A percentile compares a stretch with the other conserved stretches of the same genome.
These are phyloP conservation scores for Purshia tridentata DNA, from an alignment of 306 rosid species.

Conservation along the genomic window DNA sequence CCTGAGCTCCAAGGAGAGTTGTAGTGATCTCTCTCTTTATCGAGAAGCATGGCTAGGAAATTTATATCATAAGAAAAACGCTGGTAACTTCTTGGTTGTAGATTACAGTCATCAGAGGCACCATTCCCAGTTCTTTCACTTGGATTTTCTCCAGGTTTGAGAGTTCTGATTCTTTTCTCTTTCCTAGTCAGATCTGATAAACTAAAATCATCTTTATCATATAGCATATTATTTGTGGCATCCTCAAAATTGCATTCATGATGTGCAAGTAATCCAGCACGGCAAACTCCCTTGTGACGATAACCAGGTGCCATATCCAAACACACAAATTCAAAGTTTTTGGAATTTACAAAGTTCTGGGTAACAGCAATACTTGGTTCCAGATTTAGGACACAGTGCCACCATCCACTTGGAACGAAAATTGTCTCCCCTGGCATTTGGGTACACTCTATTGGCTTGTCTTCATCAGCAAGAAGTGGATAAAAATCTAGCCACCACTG, in stretches of 20 bases:
- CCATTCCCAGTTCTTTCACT: slow-evolving; percentile 29
- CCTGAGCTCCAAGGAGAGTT: slow-evolving; percentile 84
- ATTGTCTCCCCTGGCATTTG: slow-evolving; percentile 97
- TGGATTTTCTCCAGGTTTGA: slow-evolving; percentile 48
- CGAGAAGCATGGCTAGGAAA: slow-evolving; percentile 75
- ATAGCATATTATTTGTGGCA: slow-evolving; percentile 32
- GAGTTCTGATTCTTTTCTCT: slow-evolving; percentile 64
- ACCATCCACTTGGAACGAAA: slow-evolving; percentile 98
- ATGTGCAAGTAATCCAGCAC: slow-evolving; percentile 91
- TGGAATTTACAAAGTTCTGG: slow-evolving; percentile 83
- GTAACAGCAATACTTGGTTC: slow-evolving; percentile 94
- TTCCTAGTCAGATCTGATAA: slow-evolving; percentile 56
- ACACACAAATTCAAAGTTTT: slow-evolving; percentile 89
- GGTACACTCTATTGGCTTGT: slow-evolving; percentile 95
- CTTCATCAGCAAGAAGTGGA: slow-evolving; percentile 98
- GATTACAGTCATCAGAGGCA: slow-evolving; percentile 47
- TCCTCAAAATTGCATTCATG: slow-evolving; percentile 59
- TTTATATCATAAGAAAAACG: slow-evolving; percentile 81
- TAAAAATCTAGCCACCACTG: slow-evolving; percentile 99
- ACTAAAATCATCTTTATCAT: slow-evolving; percentile 31
- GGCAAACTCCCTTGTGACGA: slow-evolving; percentile 94
- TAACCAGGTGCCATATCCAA: slow-evolving; percentile 99
- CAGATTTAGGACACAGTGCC: slow-evolving; percentile 95
- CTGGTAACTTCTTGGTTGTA: slow-evolving; percentile 44
- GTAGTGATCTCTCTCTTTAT: slow-evolving; percentile 86